These are phyloP conservation scores for Boletus putidus DNA, from an alignment of 1,284 basidiomycete species.

Conservation along the genomic window DNA sequence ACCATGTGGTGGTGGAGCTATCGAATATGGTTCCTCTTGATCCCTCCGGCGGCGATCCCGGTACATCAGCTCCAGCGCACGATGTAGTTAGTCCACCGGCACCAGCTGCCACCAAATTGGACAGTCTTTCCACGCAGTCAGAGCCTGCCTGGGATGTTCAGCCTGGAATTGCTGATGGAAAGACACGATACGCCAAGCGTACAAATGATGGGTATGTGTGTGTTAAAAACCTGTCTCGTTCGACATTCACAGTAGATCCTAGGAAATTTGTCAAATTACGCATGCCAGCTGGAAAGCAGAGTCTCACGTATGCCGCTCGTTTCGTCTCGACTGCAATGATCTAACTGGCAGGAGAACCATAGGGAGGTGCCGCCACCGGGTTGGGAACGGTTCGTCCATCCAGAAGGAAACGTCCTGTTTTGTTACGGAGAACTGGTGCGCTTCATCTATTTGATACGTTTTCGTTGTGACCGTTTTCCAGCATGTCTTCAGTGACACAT, in stretches of 20 bases:
- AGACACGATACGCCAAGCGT: background rate
- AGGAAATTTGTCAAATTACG: background rate
- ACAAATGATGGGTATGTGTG: background rate
- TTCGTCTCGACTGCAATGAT: no score
- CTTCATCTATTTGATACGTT: background rate
- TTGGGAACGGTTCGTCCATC: background rate
- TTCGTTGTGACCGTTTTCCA: background rate
- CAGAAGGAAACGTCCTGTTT: background rate
- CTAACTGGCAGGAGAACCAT: background rate
- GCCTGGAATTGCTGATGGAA: background rate
- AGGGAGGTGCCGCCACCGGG: background rate
- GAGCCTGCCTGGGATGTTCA: background rate
- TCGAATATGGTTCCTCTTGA: background rate
- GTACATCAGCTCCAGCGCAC: background rate
- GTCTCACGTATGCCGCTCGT: background rate
- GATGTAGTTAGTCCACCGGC: background rate
- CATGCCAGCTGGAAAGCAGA: background rate
- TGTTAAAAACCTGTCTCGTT: background rate
- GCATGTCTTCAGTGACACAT: background rate
- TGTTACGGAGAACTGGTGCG: background rate
- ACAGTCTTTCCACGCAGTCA: no score
- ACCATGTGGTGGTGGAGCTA: background rate
- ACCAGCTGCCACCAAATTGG: no score
- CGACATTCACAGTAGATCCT: background rate
- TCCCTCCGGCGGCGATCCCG: background rate